These are phyloP conservation scores for Starmera pachycereana DNA, from an alignment of 805 yeast species.

Conservation along the genomic window DNA sequence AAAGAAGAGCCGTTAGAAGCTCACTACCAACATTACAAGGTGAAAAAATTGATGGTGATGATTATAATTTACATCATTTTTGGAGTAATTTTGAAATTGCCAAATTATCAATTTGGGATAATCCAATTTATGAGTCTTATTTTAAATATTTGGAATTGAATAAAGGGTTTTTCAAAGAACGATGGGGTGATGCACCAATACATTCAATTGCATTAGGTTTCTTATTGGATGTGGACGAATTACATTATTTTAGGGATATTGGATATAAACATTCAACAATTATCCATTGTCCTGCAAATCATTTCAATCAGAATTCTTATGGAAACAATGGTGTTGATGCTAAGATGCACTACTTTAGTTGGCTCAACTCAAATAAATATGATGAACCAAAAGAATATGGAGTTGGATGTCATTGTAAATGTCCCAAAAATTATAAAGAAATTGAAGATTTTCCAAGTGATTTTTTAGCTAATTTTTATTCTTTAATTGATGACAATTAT, in stretches of 20 bases:
- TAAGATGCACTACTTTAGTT: no score
- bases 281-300: conserved; percentile 74
- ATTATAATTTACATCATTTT: conserved; percentile 75
- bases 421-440: conserved; percentile 47
- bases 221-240: conserved; percentile 53
- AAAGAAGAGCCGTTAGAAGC: conserved; percentile 23
- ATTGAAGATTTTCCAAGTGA: conserved; percentile 44
- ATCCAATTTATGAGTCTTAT: conserved; percentile 53
- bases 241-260: conserved; percentile 88
- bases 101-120: conserved; percentile 60
- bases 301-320: conserved; percentile 41
- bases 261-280: conserved; percentile 80
- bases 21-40: conserved; percentile 26
- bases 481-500: conserved; percentile 24
- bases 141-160: conserved; percentile 57
- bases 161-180: conserved; percentile 80
- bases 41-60: conserved; percentile 56
- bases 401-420: conserved; percentile 80
- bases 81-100: conserved; percentile 96
- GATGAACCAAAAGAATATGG: conserved; percentile 34
- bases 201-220: conserved; percentile 82
- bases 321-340: conserved; percentile 10
- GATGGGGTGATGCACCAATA: conserved; percentile 98
- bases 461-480: conserved; percentile 44
- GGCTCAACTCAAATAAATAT: conserved; percentile 9